These are phyloP conservation scores for Coniochaeta sp. DNA, from an alignment of 2,329 filamentous ascomycete genomes.

Conservation along the genomic window DNA sequence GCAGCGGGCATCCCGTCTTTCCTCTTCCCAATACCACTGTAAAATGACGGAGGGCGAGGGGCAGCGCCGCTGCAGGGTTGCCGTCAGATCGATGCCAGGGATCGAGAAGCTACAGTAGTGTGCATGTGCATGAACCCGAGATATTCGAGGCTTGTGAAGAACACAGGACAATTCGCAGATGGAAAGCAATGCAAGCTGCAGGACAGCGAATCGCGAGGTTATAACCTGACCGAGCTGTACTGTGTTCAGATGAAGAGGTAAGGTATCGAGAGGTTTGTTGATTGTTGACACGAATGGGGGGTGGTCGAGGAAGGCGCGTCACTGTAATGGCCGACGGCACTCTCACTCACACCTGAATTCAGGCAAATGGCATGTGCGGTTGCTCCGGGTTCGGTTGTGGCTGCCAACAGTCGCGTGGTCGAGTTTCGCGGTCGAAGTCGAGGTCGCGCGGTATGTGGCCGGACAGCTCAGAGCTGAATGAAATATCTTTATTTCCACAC, in stretches of 20 bases:
- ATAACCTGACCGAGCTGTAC: neutral
- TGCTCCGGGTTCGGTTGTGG: neutral
- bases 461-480: neutral
- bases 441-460: neutral
- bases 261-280: neutral
- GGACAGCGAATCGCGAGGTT: too few species aligned
- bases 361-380: neutral
- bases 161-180: neutral
- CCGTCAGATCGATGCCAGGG: neutral
- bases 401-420: neutral
- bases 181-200: too few species aligned
- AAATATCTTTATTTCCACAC: too few species aligned
- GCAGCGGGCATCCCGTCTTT: neutral
- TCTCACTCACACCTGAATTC: neutral
- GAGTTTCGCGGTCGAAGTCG: neutral
- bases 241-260: too few species aligned
- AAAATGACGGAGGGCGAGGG: conserved; percentile 1
- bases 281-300: neutral
- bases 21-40: neutral
- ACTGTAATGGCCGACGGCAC: neutral
- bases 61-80: conserved; percentile 1
- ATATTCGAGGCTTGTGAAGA: neutral
- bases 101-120: neutral
- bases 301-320: neutral
- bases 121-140: neutral